Conservation (phyloP, 306 rosid species). For the Begonia loranthoides region DNA sequence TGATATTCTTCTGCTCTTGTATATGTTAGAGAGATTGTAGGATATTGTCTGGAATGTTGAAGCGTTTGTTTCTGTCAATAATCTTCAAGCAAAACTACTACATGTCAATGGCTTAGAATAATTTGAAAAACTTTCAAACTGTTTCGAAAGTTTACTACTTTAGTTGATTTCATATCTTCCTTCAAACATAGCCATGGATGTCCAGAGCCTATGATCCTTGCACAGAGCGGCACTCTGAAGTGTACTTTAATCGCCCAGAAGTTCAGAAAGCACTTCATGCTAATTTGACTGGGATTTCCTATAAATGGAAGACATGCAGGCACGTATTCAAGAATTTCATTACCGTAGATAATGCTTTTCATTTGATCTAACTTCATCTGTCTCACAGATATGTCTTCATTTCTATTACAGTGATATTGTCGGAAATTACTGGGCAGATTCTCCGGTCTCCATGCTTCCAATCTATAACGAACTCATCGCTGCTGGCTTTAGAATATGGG, state of each 20-base stretch:
- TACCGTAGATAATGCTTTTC: constrained; percentile 10
- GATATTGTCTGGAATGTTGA: too few species aligned
- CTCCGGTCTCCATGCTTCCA: constrained; percentile 90
- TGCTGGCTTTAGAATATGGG: constrained; percentile 75
- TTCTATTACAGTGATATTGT: constrained; percentile 49
- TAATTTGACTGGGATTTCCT: constrained; percentile 62
- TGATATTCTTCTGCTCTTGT: too few species aligned
- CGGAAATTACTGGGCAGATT: constrained; percentile 76
- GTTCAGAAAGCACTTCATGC: constrained; percentile 94
- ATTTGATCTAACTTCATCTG: not conserved
- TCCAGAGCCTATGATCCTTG: constrained; percentile 92
- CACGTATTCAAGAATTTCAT: constrained; percentile 8
- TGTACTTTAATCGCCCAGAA: constrained; percentile 77
- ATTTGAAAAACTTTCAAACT: not conserved
- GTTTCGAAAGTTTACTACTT: constrained; percentile 6
- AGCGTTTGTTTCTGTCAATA: too few species aligned
- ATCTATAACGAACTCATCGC: constrained; percentile 68
- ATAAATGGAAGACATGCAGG: constrained; percentile 90
- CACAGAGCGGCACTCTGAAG: constrained; percentile 61
- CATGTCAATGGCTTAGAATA: too few species aligned
- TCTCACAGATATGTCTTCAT: not conserved
- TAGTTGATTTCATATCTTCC: constrained; percentile 5
- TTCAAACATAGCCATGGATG: constrained; percentile 86
- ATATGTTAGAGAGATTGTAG: too few species aligned
- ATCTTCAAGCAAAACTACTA: too few species aligned